Conservation (phyloP, 306 rosid genomes). For the Begonia fuchsioides region DNA sequence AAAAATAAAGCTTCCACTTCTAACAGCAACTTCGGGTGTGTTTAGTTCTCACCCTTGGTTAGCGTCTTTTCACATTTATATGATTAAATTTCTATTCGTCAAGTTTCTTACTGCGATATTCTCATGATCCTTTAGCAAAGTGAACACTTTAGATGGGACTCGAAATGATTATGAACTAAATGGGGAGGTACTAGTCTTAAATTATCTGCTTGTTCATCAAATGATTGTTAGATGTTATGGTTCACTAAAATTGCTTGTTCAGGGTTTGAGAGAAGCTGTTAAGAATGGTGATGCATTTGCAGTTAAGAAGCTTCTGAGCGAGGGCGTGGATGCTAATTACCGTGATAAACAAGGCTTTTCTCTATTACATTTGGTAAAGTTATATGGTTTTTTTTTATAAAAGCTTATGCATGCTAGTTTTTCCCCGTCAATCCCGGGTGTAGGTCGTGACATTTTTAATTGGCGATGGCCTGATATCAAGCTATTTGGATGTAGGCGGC, state of each 20-base stretch:
- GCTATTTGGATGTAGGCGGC: constrained; percentile 53
- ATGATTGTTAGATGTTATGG: constrained; percentile 5
- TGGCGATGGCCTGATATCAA: too few species aligned
- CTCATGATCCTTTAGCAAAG: constrained; percentile 5
- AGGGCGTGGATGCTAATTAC: constrained; percentile 97
- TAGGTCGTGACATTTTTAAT: constrained; percentile 1
- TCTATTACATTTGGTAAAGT: constrained; percentile 72
- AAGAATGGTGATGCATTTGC: constrained; percentile 73
- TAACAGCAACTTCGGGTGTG: constrained; percentile 64
- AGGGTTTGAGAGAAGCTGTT: constrained; percentile 95
- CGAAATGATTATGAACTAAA: constrained; percentile 50
- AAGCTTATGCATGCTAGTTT: background rate
- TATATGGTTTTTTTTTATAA: too few species aligned
- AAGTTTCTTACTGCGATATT: too few species aligned
- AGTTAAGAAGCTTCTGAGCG: constrained; percentile 70
- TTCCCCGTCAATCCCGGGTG: background rate
- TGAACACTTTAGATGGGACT: constrained; percentile 17
- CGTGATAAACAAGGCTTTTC: constrained; percentile 83
- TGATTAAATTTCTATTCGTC: too few species aligned
- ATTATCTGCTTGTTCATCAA: constrained; percentile 11
- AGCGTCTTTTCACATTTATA: background rate
- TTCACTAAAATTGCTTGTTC: constrained; percentile 15
- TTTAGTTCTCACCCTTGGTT: constrained; percentile 1
- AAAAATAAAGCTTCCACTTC: constrained; percentile 63
- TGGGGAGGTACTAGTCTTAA: constrained; percentile 60